A percentile compares a stretch with the other conserved stretches of the same genome.
Conservation (phyloP, 2,329 filamentous ascomycete species). For the Hypoxylon sp. region DNA sequence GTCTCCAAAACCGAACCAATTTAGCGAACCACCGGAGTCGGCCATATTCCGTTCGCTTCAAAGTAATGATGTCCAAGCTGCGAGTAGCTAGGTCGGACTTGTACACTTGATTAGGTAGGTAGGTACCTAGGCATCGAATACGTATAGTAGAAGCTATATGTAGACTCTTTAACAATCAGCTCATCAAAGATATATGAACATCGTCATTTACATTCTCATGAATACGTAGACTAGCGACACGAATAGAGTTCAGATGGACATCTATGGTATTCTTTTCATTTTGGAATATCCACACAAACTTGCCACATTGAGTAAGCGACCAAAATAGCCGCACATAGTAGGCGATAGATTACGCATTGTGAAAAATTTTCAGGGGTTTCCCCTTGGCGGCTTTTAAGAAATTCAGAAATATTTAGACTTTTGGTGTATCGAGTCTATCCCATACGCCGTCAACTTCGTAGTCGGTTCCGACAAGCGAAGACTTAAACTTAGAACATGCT, state of each 20-base stretch:
- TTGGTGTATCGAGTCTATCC: neutral
- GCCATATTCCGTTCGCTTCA: neutral
- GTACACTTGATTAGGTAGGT: neutral
- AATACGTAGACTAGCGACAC: neutral
- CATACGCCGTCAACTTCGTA: neutral
- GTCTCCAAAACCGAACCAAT: constrained; percentile 3
- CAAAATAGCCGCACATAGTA: constrained; percentile 7
- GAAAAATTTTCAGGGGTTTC: constrained; percentile 7
- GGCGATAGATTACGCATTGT: neutral
- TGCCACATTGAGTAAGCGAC: constrained; percentile 14
- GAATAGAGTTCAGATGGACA: constrained; percentile 18
- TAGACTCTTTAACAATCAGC: neutral
- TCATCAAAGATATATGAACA: neutral
- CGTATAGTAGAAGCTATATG: neutral
- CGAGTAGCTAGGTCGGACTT: neutral
- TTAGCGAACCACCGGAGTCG: neutral
- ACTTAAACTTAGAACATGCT: neutral
- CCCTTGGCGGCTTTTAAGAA: neutral
- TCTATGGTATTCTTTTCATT: neutral
- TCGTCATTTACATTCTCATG: neutral
- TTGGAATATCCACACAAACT: constrained; percentile 18
- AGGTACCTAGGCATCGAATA: too few species aligned
- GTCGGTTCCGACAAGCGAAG: neutral
- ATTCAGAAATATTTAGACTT: neutral
- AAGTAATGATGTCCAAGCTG: neutral